These are phyloP conservation scores for Biancaea sappan DNA, from an alignment of 306 rosid species.

Conservation along the genomic window DNA sequence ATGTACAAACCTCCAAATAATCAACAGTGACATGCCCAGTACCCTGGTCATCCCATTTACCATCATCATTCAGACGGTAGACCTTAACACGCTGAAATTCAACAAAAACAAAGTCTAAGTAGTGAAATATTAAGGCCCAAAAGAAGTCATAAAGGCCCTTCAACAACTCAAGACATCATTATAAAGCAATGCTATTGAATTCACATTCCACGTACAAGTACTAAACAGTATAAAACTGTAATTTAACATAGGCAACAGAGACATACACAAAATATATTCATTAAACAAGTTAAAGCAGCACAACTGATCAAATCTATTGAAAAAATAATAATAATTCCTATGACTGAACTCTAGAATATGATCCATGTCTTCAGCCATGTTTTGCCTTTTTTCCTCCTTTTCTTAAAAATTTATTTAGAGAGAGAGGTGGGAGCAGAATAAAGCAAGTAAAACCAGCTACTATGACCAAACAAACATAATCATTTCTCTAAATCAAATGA, in stretches of 20 bases:
- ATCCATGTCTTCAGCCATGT: background rate
- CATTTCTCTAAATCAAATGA: background rate
- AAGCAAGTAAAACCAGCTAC: conserved; percentile 11
- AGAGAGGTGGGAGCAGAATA: conserved; percentile 10
- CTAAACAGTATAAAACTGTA: conserved; percentile 22
- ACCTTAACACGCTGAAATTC: conserved; percentile 90
- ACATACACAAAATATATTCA: conserved; percentile 8
- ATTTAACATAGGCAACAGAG: background rate
- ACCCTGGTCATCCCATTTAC: conserved; percentile 99
- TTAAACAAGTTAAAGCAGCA: conserved; percentile 22
- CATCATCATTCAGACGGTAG: conserved; percentile 82
- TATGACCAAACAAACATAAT: conserved; percentile 3
- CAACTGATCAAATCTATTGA: background rate
- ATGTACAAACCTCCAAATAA: conserved; percentile 76
- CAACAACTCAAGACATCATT: conserved; percentile 12
- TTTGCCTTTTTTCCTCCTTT: conserved; percentile 2
- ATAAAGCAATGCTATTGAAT: background rate
- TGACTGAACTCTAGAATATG: conserved; percentile 23
- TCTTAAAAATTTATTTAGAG: background rate
- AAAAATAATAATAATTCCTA: conserved; percentile 12
- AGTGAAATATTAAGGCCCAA: background rate
- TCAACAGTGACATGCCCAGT: conserved; percentile 92
- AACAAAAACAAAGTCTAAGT: conserved; percentile 21
- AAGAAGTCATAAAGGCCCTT: background rate
- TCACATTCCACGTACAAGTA: background rate